These are phyloP conservation scores for Kodamaea leandrae DNA, from an alignment of 805 yeast genomes.

Conservation along the genomic window DNA sequence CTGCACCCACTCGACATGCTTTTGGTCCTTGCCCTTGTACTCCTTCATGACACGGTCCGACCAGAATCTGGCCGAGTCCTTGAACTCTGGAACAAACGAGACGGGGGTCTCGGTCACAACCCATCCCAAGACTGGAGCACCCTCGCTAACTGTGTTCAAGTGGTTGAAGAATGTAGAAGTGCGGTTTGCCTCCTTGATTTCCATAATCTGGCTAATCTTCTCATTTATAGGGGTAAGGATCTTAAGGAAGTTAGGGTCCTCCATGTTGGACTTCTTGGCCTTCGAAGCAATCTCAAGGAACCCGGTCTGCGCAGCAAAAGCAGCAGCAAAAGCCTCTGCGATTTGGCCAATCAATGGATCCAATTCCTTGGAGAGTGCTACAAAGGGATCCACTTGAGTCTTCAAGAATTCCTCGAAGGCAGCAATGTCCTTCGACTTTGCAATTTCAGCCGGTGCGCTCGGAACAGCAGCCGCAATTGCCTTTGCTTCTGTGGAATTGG, in stretches of 20 bases:
- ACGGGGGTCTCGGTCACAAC: conserved; percentile 73
- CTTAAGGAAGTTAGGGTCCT: conserved; percentile 52
- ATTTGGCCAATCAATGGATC: conserved; percentile 59
- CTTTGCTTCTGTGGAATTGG: not conserved
- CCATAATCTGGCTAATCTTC: conserved; percentile 53
- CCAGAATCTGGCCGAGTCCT: conserved; percentile 93
- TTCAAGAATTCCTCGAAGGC: conserved; percentile 56
- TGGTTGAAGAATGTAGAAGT: conserved; percentile 62
- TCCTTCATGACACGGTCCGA: conserved; percentile 87
- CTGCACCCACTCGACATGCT: conserved; percentile 81
- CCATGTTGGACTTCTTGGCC: conserved; percentile 62
- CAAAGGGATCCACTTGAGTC: conserved; percentile 58
- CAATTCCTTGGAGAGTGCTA: conserved; percentile 47
- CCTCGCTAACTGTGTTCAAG: conserved; percentile 83
- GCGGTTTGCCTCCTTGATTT: conserved; percentile 73
- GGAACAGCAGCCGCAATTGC: conserved; percentile 9
- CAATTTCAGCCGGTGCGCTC: conserved; percentile 17
- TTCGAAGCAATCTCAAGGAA: conserved; percentile 59
- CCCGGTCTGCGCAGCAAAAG: conserved; percentile 57
- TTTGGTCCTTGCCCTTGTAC: conserved; percentile 64
- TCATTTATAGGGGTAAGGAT: conserved; percentile 69
- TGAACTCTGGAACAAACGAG: conserved; percentile 73
- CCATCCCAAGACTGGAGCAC: conserved; percentile 91
- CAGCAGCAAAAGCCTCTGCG: conserved; percentile 47
- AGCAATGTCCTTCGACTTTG: conserved; percentile 41